Conservation (phyloP, 2,329 filamentous ascomycete genomes). For the Colletotrichum camelliae region DNA sequence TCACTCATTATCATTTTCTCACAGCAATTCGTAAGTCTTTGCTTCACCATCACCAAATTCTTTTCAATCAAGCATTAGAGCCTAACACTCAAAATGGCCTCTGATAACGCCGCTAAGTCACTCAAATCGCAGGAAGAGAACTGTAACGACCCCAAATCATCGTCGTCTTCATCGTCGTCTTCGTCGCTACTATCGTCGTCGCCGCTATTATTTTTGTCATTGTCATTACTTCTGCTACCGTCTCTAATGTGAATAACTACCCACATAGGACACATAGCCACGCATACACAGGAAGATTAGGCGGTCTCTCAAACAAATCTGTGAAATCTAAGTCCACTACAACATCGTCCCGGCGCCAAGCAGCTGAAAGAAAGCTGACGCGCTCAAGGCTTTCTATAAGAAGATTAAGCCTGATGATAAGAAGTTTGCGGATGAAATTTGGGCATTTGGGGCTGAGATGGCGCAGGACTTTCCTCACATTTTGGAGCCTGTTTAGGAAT, state of each 20-base stretch:
- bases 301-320: background rate
- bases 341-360: background rate
- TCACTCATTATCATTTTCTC: rapidly evolving
- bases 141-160: rapidly evolving
- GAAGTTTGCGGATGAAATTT: background rate
- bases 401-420: background rate
- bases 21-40: background rate
- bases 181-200: background rate
- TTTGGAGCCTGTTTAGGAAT: background rate
- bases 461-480: background rate
- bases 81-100: rapidly evolving
- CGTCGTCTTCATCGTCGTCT: no score
- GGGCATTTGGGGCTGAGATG: background rate
- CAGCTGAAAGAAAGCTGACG: background rate
- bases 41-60: background rate
- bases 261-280: rapidly evolving
- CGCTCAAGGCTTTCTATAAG: background rate
- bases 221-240: rapidly evolving
- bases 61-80: background rate
- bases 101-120: rapidly evolving
- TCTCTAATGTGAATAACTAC: no score
- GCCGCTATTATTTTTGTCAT: rapidly evolving
- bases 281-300: rapidly evolving
- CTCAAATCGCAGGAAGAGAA: background rate
- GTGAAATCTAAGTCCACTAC: rapidly evolving